Evolutionary conservation across 306 rosid species (phyloP), one percentile per base, ranked within the genome.

Genomic region (Benincasa hispida): DNA sequence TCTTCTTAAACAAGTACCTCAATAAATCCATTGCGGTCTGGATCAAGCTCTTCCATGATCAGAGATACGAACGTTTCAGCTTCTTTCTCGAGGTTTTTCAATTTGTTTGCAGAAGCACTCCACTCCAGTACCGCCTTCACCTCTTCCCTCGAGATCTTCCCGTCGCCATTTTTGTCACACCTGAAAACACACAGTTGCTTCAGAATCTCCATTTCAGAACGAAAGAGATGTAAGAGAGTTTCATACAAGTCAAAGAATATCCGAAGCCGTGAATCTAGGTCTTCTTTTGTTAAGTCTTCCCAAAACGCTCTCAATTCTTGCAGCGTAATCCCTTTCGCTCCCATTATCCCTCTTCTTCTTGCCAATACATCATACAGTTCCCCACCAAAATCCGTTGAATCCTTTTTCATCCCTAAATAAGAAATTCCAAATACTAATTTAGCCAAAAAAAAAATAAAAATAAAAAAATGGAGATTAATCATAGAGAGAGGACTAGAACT

Each of bases 151-250:
- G 91, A 75, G 77, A 89, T 81, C 78, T 77, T 89, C 67, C 93
- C 93, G 79, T 89, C 93, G 14, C 90, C 91, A 80, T 89, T 86
- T 81, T 86, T 89, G 83, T 89, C 93, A 78, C 89, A 86, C 88
- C 93, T 89, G 86, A 83, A 39, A 51, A 72, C 27, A 50, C 18
- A 50, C 10, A 28, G 61, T 10, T 30, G 8, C 22, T 72, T 72
- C 28, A 72, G 24, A 72, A 27, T 51, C 35, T 2, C 9, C 13
- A 34, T 54, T 39, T 75, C 47, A 55, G 2, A 72, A 57, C 11
- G 5, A 81, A 14, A 50, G 22, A 53, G 48, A 18, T 12, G 17
- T 21, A 76, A 56, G 22, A 39, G 45, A 10, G 37, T 4, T 13
- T 53, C 63, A 79, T 87, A 87, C 93, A 89, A 86, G 85, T 89